These are phyloP conservation scores for Linnemannia exigua DNA, from an alignment of 192 early-diverging fungal genomes.

Conservation along the genomic window DNA sequence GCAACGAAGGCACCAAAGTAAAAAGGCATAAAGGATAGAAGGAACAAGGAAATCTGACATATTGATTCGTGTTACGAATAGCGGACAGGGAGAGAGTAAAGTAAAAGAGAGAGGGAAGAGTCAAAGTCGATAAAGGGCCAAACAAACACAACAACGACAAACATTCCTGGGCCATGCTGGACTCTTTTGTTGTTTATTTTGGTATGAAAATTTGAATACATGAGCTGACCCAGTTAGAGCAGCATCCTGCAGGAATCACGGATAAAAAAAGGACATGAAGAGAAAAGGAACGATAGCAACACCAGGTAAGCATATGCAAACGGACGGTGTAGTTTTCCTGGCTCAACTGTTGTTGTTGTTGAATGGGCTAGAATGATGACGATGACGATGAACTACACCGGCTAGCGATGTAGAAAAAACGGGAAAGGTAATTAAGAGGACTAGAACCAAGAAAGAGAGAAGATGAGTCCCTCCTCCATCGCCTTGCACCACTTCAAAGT, in stretches of 20 bases:
- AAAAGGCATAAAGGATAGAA: not conserved
- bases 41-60: not conserved
- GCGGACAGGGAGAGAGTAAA: not conserved
- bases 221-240: not conserved
- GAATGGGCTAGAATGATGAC: not conserved
- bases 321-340: not conserved
- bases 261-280: not conserved
- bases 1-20: not conserved
- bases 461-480: too few relatives aligned
- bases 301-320: not conserved
- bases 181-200: conserved; percentile 1
- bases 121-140: not conserved
- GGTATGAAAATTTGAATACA: not conserved
- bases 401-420: too few relatives aligned
- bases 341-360: not conserved
- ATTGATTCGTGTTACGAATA: not conserved
- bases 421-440: too few relatives aligned
- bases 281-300: not conserved
- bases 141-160: not conserved
- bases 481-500: too few relatives aligned
- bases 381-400: not conserved
- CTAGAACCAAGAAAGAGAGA: too few relatives aligned
- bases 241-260: not conserved
- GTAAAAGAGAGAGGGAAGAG: not conserved
- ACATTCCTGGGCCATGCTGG: conserved; percentile 25